A percentile compares a stretch with the other conserved stretches of the same genome.
phyloP scores from a whole-genome alignment of 139 green algal species.

The Chlorella vulgaris region DNA sequence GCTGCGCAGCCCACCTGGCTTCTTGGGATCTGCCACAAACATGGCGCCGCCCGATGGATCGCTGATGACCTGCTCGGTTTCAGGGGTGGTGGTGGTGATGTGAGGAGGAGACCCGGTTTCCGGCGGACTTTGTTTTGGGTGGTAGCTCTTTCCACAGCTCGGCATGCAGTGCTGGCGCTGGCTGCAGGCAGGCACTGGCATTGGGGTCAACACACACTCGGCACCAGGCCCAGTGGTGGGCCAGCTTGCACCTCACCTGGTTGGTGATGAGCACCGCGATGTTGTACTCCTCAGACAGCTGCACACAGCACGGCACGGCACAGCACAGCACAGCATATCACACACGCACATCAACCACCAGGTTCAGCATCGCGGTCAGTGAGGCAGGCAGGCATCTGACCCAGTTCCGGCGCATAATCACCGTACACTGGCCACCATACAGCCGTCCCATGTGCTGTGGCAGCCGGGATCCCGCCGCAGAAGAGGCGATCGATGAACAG shows the following conservation, averaged over 20 bases:
- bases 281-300: conserved; percentile 92
- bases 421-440: too few species aligned
- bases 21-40: conserved; percentile 78
- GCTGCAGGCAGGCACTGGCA: neutral
- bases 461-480: neutral
- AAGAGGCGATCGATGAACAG: neutral
- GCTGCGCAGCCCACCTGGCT: neutral
- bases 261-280: conserved; percentile 92
- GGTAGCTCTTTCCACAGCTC: too few species aligned
- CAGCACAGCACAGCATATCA: too few species aligned
- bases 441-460: too few species aligned
- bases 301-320: neutral
- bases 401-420: too few species aligned
- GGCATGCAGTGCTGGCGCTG: too few species aligned
- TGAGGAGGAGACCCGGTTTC: too few species aligned
- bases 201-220: too few species aligned
- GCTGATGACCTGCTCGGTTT: conserved; percentile 55
- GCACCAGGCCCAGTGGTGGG: too few species aligned
- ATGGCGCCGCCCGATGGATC: conserved; percentile 78
- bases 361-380: neutral
- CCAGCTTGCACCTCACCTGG: conserved; percentile 70
- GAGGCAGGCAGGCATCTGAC: neutral
- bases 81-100: too few species aligned
- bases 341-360: too few species aligned
- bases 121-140: too few species aligned